Percentiles rank a stretch among this genome's conserved stretches.
Evolutionary conservation across 2,329 filamentous ascomycete genomes (phyloP).

Genomic region (Albifimbria verrucaria): DNA sequence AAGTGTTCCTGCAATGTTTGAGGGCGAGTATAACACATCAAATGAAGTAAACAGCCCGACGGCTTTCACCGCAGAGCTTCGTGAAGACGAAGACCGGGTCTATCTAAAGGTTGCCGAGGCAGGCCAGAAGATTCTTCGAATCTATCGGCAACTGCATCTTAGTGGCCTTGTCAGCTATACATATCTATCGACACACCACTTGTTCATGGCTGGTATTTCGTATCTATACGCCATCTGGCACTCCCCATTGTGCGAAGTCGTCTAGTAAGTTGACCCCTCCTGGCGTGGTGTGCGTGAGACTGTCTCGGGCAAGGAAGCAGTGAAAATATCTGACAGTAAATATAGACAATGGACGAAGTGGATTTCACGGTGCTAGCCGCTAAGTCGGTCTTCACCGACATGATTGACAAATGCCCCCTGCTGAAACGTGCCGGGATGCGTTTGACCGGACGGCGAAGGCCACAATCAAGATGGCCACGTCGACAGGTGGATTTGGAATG

Average conservation of each 20-base stretch:
- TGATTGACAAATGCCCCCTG: constrained; percentile 95
- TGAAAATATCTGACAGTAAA: constrained; percentile 5
- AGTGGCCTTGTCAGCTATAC: constrained; percentile 93
- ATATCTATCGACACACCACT: constrained; percentile 89
- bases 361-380: constrained; percentile 93
- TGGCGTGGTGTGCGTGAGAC: too few species aligned
- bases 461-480: constrained; percentile 91
- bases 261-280: constrained; percentile 60
- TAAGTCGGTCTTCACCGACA: constrained; percentile 85
- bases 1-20: constrained; percentile 79
- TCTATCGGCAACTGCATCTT: constrained; percentile 86
- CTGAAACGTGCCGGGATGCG: constrained; percentile 89
- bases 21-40: constrained; percentile 69
- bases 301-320: neutral
- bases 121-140: constrained; percentile 84
- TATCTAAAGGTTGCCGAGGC: constrained; percentile 95
- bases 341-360: constrained; percentile 84
- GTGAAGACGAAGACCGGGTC: constrained; percentile 84
- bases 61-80: constrained; percentile 60
- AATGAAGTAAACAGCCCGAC: constrained; percentile 62
- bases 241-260: constrained; percentile 83
- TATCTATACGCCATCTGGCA: constrained; percentile 98
- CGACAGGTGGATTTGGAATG: constrained; percentile 74
- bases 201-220: constrained; percentile 96
- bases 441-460: constrained; percentile 95